phyloP scores from a whole-genome alignment of 495 filamentous ascomycete genomes.

The Tuber borchii region DNA sequence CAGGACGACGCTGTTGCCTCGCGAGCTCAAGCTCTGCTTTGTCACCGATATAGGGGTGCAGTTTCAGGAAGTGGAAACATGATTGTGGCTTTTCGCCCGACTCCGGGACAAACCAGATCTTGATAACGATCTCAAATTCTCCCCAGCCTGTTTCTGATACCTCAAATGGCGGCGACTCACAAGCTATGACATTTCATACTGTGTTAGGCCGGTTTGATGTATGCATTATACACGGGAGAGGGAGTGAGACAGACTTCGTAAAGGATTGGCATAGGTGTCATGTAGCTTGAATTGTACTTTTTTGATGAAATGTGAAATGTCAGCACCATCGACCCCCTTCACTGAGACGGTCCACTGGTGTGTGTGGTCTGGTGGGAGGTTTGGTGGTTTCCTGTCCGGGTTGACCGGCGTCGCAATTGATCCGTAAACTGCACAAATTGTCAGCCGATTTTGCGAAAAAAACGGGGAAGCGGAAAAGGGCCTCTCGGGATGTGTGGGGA shows the following conservation, averaged over 20 bases:
- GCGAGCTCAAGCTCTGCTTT: conserved; percentile 57
- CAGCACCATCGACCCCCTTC: conserved; percentile 71
- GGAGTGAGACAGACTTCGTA: conserved; percentile 54
- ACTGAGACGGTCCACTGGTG: conserved; percentile 94
- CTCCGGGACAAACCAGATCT: conserved; percentile 81
- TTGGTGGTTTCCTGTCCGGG: conserved; percentile 37
- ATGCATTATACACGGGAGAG: conserved; percentile 2
- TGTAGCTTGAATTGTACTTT: conserved; percentile 97
- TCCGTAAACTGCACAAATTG: conserved; percentile 32
- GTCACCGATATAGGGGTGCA: conserved; percentile 84
- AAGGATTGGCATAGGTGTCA: conserved; percentile 83
- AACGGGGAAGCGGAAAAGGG: background rate
- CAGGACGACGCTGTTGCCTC: conserved; percentile 56
- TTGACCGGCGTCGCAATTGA: conserved; percentile 37
- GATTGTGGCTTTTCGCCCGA: conserved; percentile 85
- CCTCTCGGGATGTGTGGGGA: background rate
- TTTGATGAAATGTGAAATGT: conserved; percentile 90
- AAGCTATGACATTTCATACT: conserved; percentile 49
- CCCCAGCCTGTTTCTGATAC: conserved; percentile 93
- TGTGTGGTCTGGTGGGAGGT: conserved; percentile 75
- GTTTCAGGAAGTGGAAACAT: conserved; percentile 78
- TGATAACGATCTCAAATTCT: conserved; percentile 92
- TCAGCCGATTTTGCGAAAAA: conserved; percentile 6
- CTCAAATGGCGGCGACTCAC: conserved; percentile 72
- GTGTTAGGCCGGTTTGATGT: background rate